Base-by-base conservation (phyloP, 129 eudicot species). In the Oenanthe sinensis region DNA sequence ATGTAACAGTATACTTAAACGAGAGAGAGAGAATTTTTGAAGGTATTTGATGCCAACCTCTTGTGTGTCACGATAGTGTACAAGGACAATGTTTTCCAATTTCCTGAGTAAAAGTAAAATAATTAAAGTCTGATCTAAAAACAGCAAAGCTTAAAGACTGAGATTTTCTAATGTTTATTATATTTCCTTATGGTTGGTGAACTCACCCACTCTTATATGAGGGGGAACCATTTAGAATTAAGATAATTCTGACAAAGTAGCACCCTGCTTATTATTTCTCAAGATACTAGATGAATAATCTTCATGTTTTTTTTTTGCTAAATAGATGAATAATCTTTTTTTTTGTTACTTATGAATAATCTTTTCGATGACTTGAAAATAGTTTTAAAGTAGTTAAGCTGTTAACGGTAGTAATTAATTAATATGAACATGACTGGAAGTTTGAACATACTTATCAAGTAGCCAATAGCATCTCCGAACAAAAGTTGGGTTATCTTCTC, bases 381-480 rank as follows among this genome's bases (percentile, higher is more conserved):
- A 60, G 33, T n/a, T 20, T n/a, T 60, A 24, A n/a, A 60, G 68
- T 60, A 60, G 2, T n/a, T 60, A 8, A n/a, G 30, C 30, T 58
- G 30, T 58, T 22, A 5, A 58, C 5, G 67, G 30, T 54, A 54
- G 67, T 20, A 55, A 22, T 58, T 11, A 58, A 58, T 4, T 24
- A 24, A n/a, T 9, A n/a, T 0, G 5, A 60, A 24, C 68, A n/a
- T 10, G 15, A 24, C 15, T 8, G 4, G 68, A 60, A 9, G 68
- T n/a, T 24, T 5, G 72, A 26, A 74, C 96, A 80, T 91, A 91
- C 98, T 91, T 95, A 79, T 95, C 98, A 82, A 95, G 98, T 73
- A 95, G 90, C 98, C 98, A 95, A 79, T 95, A 95, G 84, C 98
- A 95, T 90, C 98, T 91, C 74, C 98, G 96, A 88, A 95, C 98